Base-by-base conservation (phyloP, 805 yeast genomes). In the Yarrowia sp. region DNA sequence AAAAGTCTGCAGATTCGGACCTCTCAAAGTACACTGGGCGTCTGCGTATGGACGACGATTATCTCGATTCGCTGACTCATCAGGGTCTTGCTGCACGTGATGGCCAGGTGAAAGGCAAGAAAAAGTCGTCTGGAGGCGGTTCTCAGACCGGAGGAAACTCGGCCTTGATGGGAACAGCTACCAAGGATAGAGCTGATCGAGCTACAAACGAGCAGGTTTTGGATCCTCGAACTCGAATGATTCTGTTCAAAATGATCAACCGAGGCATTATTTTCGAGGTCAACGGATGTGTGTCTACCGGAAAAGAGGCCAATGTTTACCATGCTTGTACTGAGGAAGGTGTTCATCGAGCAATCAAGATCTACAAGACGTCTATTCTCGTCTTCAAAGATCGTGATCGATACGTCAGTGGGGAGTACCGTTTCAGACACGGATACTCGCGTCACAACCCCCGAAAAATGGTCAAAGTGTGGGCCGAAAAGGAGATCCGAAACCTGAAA, bases 391-490 rank as follows among this genome's bases (percentile, higher is more conserved):
- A 95, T 77, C 83, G 99, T 69, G 98, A 96, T 75, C 80, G 98
- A 73, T 95, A 95, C 75, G 98, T 95, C 16, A 93, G 90, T 76
- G 99, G 99, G 45, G 99, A 95, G 79, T 94, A 86, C 78, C 82
- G 99, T 69, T 95, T 95, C 79, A 82, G 98, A 75, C 90, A 91
- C 75, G 91, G 94, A 73, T 86, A 87, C 48, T 85, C 84, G 69
- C 92, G 91, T 74, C 92, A 92, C 72, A 95, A 95, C 75, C 98
- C 98, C 10, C 84, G 99, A 75, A 94, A 94, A 76, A 94, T 95
- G 98, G 97, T 95, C 71, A 92, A 91, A 77, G 85, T 93, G 32
- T 95, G 99, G 99, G 98, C 99, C 0, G 99, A 95, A 77, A 95
- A 95, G 76, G 99, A 95, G 79, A 94, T 93, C 73, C 81, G 99